Percentiles rank a stretch among this genome's conserved stretches.
These are phyloP conservation scores for Theileria sp. DNA, from an alignment of 169 alveolate genomes.

Conservation along the genomic window DNA sequence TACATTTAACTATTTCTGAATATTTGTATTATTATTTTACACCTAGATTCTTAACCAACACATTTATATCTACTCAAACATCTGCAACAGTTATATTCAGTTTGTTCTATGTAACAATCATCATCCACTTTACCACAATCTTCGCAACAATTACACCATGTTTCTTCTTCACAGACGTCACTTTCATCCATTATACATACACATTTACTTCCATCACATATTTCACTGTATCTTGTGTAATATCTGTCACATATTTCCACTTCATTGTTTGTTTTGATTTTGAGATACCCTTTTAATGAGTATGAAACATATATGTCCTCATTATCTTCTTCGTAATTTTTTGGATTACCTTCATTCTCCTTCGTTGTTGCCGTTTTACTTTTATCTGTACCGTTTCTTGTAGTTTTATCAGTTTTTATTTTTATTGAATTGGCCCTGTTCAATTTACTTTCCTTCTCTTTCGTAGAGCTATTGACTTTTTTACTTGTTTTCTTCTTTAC, in stretches of 20 bases:
- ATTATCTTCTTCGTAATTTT: not conserved
- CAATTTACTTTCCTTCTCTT: not conserved
- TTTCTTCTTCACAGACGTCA: not conserved
- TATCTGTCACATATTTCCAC: conserved; percentile 1
- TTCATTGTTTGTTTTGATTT: not conserved
- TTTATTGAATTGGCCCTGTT: not conserved
- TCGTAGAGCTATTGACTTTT: not conserved
- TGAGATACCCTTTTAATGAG: not conserved
- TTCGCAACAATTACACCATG: not conserved
- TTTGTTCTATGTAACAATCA: not conserved
- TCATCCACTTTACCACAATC: not conserved
- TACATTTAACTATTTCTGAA: not conserved
- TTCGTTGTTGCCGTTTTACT: not conserved
- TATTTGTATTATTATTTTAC: not conserved
- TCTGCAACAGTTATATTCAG: not conserved
- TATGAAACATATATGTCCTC: not conserved
- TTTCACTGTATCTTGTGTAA: not conserved
- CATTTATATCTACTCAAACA: not conserved
- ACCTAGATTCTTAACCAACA: not conserved
- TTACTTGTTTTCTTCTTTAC: not conserved
- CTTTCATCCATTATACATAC: not conserved
- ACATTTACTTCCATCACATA: not conserved
- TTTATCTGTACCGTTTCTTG: not conserved
- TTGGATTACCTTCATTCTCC: not conserved
- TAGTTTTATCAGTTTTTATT: not conserved